Evolutionary conservation across 192 early-diverging fungal genomes (phyloP), one percentile per base, ranked within the genome.

Genomic region (Dissophora globulifera): DNA sequence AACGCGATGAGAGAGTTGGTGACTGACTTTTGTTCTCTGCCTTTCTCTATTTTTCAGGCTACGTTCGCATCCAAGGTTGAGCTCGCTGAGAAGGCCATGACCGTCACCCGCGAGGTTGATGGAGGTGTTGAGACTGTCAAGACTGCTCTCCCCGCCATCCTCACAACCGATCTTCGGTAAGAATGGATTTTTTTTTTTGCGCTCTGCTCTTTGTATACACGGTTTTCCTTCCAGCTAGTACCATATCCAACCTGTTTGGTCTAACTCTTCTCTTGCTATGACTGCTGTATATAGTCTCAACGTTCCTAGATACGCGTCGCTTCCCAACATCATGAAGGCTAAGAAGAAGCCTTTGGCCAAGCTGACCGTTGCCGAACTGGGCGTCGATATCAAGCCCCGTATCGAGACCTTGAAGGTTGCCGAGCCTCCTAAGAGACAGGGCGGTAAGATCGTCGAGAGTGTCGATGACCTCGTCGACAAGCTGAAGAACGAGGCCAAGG

Each of bases 261-360:
- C n/a, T n/a, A n/a, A n/a, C n/a, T 59, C 32, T 62, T 72, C 57
- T 62, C 49, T 69, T 32, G 15, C 22, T 47, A 32, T 26, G 48
- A 68, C 25, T 32, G 38, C 7, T 40, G 8, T 13, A 7, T 38
- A 0, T 49, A 89, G 95, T 22, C 85, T 99, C 58, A 99, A 98
- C 85, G 90, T 91, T 75, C 98, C 98, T 22, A 88, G 96, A 56
- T 99, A 94, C 71, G 98, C 94, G 16, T 96, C 98, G 40, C 86
- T 99, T 50, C 94, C 86, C 41, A 94, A 92, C 84, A 97, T 97
- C 78, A 97, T 97, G 97, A 99, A 99, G 88, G 97, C 97, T 53
- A 99, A 97, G 87, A 98, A 97, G 89, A 99, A 99, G 90, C 93
- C 93, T 43, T 76, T 99, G 59, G 79, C 81, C 52, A 94, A 91